phyloP scores from a whole-genome alignment of 2,329 filamentous ascomycete genomes.

The Venturia asperata region DNA sequence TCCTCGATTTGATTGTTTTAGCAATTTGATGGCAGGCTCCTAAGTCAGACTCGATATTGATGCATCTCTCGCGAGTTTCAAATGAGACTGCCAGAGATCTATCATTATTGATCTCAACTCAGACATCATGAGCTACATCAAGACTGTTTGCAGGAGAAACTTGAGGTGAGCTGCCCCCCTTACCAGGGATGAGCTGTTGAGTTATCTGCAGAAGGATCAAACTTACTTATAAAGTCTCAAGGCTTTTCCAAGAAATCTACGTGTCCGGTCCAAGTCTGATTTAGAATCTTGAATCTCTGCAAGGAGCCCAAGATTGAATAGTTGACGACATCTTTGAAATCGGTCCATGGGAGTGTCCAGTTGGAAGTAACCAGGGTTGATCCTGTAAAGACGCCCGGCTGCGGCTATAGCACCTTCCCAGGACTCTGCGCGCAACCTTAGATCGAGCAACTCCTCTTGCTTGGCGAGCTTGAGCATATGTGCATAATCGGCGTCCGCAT shows the following conservation, averaged over 20 bases:
- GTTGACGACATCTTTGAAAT: conserved; percentile 15
- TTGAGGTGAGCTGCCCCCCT: too few species aligned
- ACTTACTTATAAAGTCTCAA: conserved; percentile 10
- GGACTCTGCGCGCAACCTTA: conserved; percentile 1
- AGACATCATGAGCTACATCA: too few species aligned
- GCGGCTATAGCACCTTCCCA: conserved; percentile 8
- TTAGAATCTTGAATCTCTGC: conserved; percentile 12
- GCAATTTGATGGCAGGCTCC: too few species aligned
- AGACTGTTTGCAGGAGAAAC: too few species aligned
- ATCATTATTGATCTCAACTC: too few species aligned
- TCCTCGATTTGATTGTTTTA: too few species aligned
- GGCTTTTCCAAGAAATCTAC: not conserved
- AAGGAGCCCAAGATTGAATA: conserved; percentile 17
- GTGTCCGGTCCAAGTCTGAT: not conserved
- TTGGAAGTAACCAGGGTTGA: conserved; percentile 15
- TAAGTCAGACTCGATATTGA: too few species aligned
- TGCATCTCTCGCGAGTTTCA: too few species aligned
- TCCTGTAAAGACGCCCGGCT: not conserved
- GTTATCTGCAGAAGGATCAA: not conserved
- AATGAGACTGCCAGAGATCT: too few species aligned
- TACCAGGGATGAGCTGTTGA: not conserved
- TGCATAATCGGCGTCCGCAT: conserved; percentile 11
- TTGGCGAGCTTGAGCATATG: conserved; percentile 6
- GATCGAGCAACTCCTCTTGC: conserved; percentile 7
- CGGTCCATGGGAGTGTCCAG: conserved; percentile 11